phyloP scores from a whole-genome alignment of 257 asterid genomes.

The Cynanchum wilfordii region DNA sequence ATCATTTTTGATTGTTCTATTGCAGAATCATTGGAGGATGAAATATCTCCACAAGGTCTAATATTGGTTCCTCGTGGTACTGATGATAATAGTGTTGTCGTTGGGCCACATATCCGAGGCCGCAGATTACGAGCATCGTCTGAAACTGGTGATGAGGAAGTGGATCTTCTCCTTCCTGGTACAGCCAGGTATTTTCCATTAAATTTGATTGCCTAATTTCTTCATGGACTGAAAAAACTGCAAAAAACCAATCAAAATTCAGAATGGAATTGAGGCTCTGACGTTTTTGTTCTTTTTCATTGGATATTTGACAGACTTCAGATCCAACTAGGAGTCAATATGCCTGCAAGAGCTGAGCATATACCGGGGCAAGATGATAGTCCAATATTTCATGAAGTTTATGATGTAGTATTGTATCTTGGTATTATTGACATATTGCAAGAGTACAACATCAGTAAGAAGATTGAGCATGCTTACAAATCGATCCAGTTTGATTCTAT shows the following conservation, averaged over 20 bases:
- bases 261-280: background rate
- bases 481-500: constrained; percentile 77
- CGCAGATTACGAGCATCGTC: constrained; percentile 79
- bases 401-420: constrained; percentile 81
- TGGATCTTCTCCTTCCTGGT: constrained; percentile 97
- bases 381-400: constrained; percentile 71
- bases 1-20: constrained; percentile 16
- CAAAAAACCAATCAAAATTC: background rate
- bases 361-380: constrained; percentile 35
- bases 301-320: constrained; percentile 56
- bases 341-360: constrained; percentile 97
- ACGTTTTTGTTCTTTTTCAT: background rate
- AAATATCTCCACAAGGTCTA: constrained; percentile 87
- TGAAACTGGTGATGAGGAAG: constrained; percentile 88
- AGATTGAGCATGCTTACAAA: constrained; percentile 81
- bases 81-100: constrained; percentile 56
- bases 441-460: constrained; percentile 83
- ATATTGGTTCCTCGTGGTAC: constrained; percentile 81
- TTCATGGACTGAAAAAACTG: background rate
- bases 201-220: background rate
- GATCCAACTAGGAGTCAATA: constrained; percentile 93
- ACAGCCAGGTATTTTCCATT: constrained; percentile 68
- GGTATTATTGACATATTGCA: constrained; percentile 95
- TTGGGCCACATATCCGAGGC: constrained; percentile 91
- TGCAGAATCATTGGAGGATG: constrained; percentile 77